These are phyloP conservation scores for Fomitopsis serialis DNA, from an alignment of 768 basidiomycete species.

Conservation along the genomic window DNA sequence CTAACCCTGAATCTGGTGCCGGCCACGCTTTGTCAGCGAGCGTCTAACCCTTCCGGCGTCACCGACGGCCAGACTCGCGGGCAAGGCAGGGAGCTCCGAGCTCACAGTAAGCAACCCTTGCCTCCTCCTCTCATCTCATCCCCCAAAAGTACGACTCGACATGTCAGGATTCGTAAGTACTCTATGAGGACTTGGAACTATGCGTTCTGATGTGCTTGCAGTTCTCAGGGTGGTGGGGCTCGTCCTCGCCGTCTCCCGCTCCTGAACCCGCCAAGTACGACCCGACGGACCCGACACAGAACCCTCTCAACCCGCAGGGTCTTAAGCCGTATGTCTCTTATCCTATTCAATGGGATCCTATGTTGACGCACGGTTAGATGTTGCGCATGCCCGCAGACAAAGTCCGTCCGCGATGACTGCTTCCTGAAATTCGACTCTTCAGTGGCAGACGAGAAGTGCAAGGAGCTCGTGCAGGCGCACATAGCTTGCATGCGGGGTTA, in stretches of 20 bases:
- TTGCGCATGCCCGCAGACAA: constrained; percentile 94
- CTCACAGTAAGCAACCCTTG: too few species aligned
- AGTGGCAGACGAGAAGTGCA: constrained; percentile 75
- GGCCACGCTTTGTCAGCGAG: not conserved
- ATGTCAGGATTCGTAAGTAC: not conserved
- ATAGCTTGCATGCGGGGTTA: constrained; percentile 86
- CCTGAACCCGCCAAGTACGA: constrained; percentile 38
- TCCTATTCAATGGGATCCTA: not conserved
- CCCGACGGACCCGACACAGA: constrained; percentile 72
- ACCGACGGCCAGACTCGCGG: not conserved
- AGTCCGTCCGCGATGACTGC: constrained; percentile 89
- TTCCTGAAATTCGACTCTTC: constrained; percentile 70
- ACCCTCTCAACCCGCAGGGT: constrained; percentile 91
- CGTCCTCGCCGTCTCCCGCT: constrained; percentile 13
- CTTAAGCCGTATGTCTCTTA: constrained; percentile 81
- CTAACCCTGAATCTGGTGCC: constrained; percentile 6
- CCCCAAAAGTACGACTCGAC: too few species aligned
- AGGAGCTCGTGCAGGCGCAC: constrained; percentile 72
- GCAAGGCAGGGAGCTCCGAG: not conserved
- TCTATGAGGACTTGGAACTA: not conserved
- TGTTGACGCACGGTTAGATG: constrained; percentile 48
- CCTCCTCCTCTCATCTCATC: not conserved
- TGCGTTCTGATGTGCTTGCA: constrained; percentile 2
- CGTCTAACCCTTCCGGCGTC: not conserved
- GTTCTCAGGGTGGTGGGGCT: constrained; percentile 22